These are phyloP conservation scores for Bisporella sp. DNA, from an alignment of 2,329 filamentous ascomycete genomes.

Conservation along the genomic window DNA sequence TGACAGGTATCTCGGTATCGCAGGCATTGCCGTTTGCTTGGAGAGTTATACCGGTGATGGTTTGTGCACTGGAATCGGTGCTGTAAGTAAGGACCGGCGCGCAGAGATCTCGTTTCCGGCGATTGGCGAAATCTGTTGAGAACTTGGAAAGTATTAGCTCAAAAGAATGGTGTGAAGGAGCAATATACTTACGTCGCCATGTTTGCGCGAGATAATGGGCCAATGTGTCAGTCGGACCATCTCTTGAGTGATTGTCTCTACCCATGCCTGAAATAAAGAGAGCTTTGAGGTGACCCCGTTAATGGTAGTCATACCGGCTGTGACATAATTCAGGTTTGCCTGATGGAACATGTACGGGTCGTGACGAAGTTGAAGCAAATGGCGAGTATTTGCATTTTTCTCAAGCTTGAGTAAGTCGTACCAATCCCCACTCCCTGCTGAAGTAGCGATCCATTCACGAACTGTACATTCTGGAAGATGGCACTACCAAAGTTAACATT, in stretches of 20 bases:
- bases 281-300: slow-evolving; percentile 4
- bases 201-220: slow-evolving; percentile 47
- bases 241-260: slow-evolving; percentile 5
- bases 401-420: slow-evolving; percentile 42
- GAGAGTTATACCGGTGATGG: slow-evolving; percentile 26
- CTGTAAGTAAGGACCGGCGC: slow-evolving; percentile 14
- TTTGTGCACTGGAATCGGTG: slow-evolving; percentile 8
- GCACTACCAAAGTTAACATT: slow-evolving; percentile 27
- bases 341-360: slow-evolving; percentile 44
- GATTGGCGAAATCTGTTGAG: slow-evolving; percentile 36
- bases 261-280: slow-evolving; percentile 6
- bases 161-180: background rate
- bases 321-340: slow-evolving; percentile 11
- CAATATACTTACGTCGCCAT: slow-evolving; percentile 41
- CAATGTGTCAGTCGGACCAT: slow-evolving; percentile 28
- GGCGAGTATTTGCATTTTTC: slow-evolving; percentile 43
- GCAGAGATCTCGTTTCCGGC: slow-evolving; percentile 26
- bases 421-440: slow-evolving; percentile 45
- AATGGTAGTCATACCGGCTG: slow-evolving; percentile 4
- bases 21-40: slow-evolving; percentile 31
- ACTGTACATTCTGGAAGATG: slow-evolving; percentile 47
- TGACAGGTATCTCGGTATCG: slow-evolving; percentile 17
- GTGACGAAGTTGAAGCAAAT: slow-evolving; percentile 43
- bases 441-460: slow-evolving; percentile 54
- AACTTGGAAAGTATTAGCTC: background rate